Evolutionary conservation across 805 yeast species (phyloP).

Genomic region (Metschnikowia koreensis): DNA sequence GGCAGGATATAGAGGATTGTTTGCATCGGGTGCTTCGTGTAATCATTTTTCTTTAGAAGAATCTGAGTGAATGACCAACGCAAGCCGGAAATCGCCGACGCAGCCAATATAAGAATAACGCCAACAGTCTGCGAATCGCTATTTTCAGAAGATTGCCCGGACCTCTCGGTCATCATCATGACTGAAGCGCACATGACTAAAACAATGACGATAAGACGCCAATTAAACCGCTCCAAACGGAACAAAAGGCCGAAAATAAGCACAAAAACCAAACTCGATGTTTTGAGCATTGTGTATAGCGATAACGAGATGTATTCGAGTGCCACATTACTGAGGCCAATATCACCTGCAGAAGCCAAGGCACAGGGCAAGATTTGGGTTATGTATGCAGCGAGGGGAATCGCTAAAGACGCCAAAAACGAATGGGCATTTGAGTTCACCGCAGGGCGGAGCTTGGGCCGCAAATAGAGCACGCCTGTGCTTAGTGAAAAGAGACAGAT

Average conservation of each 20-base stretch:
- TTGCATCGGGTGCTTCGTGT: conserved; percentile 71
- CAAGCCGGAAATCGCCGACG: conserved; percentile 81
- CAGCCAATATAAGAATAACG: conserved; percentile 66
- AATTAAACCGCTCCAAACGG: conserved; percentile 69
- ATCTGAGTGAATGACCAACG: conserved; percentile 96
- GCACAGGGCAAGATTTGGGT: conserved; percentile 78
- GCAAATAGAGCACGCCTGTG: conserved; percentile 39
- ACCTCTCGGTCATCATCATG: conserved; percentile 71
- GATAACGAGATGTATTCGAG: conserved; percentile 76
- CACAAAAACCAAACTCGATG: conserved; percentile 86
- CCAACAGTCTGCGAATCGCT: conserved; percentile 47
- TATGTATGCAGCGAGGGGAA: conserved; percentile 34
- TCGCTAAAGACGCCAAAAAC: conserved; percentile 17
- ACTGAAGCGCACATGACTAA: conserved; percentile 81
- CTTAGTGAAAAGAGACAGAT: conserved; percentile 59
- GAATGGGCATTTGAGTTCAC: conserved; percentile 11
- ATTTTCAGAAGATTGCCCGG: conserved; percentile 20
- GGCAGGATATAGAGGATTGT: conserved; percentile 87
- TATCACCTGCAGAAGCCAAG: conserved; percentile 85
- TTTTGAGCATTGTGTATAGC: conserved; percentile 89
- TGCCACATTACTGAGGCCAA: conserved; percentile 87
- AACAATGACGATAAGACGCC: conserved; percentile 69
- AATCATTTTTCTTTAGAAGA: conserved; percentile 57
- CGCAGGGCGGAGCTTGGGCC: conserved; percentile 49
- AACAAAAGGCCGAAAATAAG: conserved; percentile 82